These are phyloP conservation scores for Ilyonectria robusta DNA, from an alignment of 2,329 filamentous ascomycete species.

Conservation along the genomic window DNA sequence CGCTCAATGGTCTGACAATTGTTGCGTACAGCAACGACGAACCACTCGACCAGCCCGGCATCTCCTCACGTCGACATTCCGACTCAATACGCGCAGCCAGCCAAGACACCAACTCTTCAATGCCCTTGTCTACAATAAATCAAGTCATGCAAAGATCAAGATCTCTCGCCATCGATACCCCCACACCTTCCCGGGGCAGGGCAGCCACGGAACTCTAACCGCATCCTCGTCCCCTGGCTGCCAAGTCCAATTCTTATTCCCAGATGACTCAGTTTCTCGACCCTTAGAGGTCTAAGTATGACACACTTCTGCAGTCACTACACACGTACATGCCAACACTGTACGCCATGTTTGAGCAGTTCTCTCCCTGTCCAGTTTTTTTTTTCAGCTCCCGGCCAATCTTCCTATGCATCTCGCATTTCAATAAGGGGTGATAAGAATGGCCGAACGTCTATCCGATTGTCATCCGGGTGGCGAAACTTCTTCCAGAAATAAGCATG, in stretches of 20 bases:
- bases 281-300: neutral
- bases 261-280: neutral
- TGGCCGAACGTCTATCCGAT: no score
- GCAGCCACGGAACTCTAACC: neutral
- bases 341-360: neutral
- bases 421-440: neutral
- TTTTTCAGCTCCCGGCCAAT: neutral
- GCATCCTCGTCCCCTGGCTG: neutral
- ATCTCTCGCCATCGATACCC: neutral
- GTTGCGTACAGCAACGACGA: neutral
- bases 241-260: neutral
- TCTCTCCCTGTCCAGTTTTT: neutral
- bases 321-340: neutral
- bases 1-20: neutral
- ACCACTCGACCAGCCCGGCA: neutral
- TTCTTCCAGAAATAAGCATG: no score
- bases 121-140: neutral
- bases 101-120: neutral
- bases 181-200: neutral
- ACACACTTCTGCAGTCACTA: neutral
- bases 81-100: neutral
- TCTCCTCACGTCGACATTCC: neutral
- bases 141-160: neutral
- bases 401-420: neutral
- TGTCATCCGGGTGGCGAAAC: no score